Evolutionary conservation across 495 filamentous ascomycete species (phyloP), one percentile per base, ranked within the genome.

Genomic region (Penicillium manginii): DNA sequence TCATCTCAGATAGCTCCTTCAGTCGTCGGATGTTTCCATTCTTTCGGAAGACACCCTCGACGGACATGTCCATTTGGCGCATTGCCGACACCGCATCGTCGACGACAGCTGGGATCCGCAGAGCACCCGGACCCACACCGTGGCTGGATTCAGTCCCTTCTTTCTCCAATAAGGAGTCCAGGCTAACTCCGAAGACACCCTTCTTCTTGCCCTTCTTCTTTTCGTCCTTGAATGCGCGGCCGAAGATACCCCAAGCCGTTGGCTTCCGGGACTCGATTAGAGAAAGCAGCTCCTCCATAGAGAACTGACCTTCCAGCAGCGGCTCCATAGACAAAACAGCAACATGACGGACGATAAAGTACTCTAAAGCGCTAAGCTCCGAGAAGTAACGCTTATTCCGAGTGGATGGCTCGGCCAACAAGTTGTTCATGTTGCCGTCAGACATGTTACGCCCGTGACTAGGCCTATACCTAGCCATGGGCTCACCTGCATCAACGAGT

Each of bases 21-120:
- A 98, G 81, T 50, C 91, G 88, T 66, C 89, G 88, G 70, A 99
- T 97, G 68, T 97, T 98, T 57, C 94, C 94, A 67, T 97, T 99
- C 81, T 99, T 99, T 54, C 94, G 89, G 84, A 99, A 99, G 47
- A 99, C 93, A 66, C 96, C 96, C 69, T 99, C 94, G 8, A 98
- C 91, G 17, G 92, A 96, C 82, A 99, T 96, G 74, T 99, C 94
- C 92, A 98, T 99, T 68, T 91, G 93, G 60, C 91, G 86, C 91
- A 99, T 94, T 26, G 93, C 91, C 5, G 90, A 90, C 14, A 98
- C 85, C 23, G 92, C 85, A 66, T 98, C 96, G 67, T 98, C 92
- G 35, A 99, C 83, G 54, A 99, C 80, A 2, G 89, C 87, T 14
- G 94, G 94, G 39, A 98, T 90, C 54, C 89, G 87, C 29, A 99